phyloP scores from a whole-genome alignment of 352 stramenopile species.

The Globisporangium paroecandrum region DNA sequence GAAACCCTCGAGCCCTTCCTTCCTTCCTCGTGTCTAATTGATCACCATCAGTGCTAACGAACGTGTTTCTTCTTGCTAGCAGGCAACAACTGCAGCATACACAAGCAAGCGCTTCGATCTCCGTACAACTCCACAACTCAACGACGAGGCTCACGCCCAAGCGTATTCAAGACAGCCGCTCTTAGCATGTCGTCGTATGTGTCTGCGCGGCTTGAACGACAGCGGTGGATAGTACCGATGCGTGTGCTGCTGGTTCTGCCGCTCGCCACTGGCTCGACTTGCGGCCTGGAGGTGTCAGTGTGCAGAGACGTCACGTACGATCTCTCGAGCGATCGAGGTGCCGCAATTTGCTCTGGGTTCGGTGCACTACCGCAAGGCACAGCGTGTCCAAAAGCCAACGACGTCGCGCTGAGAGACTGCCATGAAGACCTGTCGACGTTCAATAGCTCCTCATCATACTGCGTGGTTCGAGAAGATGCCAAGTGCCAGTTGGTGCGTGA shows the following conservation, averaged over 20 bases:
- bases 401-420: constrained; percentile 15
- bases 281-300: background rate
- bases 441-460: background rate
- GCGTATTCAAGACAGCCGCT: background rate
- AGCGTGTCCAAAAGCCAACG: constrained; percentile 14
- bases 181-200: background rate
- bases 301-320: background rate
- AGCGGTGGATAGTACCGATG: constrained; percentile 1
- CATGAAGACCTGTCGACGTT: constrained; percentile 15
- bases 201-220: background rate
- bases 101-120: background rate
- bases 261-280: background rate
- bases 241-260: background rate
- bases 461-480: constrained; percentile 11
- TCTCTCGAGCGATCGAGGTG: constrained; percentile 3
- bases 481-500: background rate
- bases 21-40: background rate
- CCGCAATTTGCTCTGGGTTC: constrained; percentile 14
- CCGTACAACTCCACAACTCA: background rate
- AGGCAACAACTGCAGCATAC: background rate
- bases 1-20: background rate
- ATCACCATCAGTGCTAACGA: background rate
- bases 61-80: background rate
- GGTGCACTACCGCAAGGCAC: constrained; percentile 10
- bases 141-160: background rate